These are phyloP conservation scores for Termitomyces sp. DNA, from an alignment of 1,284 basidiomycete genomes.

Conservation along the genomic window DNA sequence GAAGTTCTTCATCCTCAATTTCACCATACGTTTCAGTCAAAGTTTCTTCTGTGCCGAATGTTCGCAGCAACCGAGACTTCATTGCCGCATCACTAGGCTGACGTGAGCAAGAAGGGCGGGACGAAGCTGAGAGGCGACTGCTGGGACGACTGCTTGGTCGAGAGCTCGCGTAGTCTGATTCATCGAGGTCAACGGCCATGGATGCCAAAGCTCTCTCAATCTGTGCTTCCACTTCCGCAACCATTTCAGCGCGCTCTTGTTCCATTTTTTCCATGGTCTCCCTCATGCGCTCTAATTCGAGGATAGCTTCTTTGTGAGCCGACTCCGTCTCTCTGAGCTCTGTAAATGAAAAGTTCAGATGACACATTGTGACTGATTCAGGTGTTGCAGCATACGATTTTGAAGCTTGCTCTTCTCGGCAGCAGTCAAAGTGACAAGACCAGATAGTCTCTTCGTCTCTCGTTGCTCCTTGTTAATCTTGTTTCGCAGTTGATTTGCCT, in stretches of 20 bases:
- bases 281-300: conserved; percentile 69
- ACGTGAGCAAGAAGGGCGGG: conserved; percentile 44
- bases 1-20: conserved; percentile 32
- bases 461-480: conserved; percentile 87
- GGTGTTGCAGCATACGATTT: conserved; percentile 45
- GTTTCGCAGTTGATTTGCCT: conserved; percentile 73
- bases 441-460: conserved; percentile 78
- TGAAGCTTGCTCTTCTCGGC: conserved; percentile 74
- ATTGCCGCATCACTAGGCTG: conserved; percentile 48
- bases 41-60: conserved; percentile 71
- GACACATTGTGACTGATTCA: conserved; percentile 12
- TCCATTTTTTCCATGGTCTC: conserved; percentile 81
- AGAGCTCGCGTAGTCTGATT: conserved; percentile 61
- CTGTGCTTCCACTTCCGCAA: conserved; percentile 82
- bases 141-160: conserved; percentile 46
- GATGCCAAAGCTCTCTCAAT: conserved; percentile 78
- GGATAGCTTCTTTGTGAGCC: conserved; percentile 66
- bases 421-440: conserved; percentile 69
- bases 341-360: conserved; percentile 23
- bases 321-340: conserved; percentile 66
- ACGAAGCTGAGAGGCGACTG: conserved; percentile 42
- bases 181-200: conserved; percentile 76
- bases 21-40: conserved; percentile 59
- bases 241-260: conserved; percentile 77
- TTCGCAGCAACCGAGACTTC: conserved; percentile 47